Evolutionary conservation across 805 yeast genomes (phyloP).

Genomic region (Phaffomyces thermotolerans): DNA sequence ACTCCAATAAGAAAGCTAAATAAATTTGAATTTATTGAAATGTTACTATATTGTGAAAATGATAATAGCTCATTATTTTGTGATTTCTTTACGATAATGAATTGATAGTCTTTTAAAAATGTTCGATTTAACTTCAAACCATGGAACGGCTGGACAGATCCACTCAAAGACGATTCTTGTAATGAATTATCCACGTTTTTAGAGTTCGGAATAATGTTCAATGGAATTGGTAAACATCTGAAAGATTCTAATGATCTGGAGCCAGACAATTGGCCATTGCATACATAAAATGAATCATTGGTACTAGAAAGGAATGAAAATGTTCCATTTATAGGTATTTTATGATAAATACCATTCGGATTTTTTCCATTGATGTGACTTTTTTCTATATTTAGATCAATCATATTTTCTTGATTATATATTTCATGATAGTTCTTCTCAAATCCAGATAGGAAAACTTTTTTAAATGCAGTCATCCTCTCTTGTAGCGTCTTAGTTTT

Average conservation of each 20-base stretch:
- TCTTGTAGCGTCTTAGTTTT: constrained; percentile 46
- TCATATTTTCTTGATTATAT: constrained; percentile 18
- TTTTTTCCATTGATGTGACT: not conserved
- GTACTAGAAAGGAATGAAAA: constrained; percentile 2
- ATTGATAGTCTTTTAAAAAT: constrained; percentile 36
- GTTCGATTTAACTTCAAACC: constrained; percentile 36
- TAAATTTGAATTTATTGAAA: not conserved
- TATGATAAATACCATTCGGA: not conserved
- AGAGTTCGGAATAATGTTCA: constrained; percentile 2
- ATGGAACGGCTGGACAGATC: constrained; percentile 39
- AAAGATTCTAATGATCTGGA: constrained; percentile 41
- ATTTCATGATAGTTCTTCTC: constrained; percentile 31
- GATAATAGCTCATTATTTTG: not conserved
- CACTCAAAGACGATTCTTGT: constrained; percentile 44
- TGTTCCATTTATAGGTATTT: not conserved
- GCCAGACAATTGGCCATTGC: constrained; percentile 24
- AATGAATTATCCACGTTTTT: not conserved
- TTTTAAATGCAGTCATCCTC: constrained; percentile 54
- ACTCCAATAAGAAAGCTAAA: constrained; percentile 18
- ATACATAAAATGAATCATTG: constrained; percentile 19
- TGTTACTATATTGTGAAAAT: not conserved
- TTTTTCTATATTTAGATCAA: not conserved
- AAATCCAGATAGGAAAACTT: constrained; percentile 45
- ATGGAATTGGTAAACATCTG: constrained; percentile 1
- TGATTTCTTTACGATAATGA: not conserved